Conservation (phyloP, 1,284 basidiomycete genomes). For the Fomitiporia mediterranea region DNA sequence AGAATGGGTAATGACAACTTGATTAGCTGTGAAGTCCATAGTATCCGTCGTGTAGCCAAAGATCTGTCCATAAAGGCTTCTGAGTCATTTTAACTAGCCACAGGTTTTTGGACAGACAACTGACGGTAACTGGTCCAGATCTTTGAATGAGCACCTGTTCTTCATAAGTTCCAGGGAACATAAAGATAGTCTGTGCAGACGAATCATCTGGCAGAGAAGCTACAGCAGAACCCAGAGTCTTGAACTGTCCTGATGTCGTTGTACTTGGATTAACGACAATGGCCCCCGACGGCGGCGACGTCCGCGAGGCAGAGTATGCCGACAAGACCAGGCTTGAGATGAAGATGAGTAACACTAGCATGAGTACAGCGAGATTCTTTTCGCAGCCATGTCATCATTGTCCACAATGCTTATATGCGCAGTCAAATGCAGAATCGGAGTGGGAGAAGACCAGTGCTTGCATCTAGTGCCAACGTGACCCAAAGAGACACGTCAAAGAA, state of each 20-base stretch:
- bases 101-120: conserved; percentile 7
- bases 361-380: not conserved
- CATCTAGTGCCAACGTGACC: not conserved
- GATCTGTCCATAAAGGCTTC: conserved; percentile 32
- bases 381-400: not conserved
- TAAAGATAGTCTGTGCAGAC: conserved; percentile 43
- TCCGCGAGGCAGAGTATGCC: conserved; percentile 25
- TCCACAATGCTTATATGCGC: not conserved
- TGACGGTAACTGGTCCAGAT: conserved; percentile 38
- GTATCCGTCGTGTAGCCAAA: conserved; percentile 41
- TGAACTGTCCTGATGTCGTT: conserved; percentile 40
- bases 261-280: conserved; percentile 41
- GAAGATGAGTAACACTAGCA: not conserved
- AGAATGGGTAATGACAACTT: conserved; percentile 28
- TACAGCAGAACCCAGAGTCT: conserved; percentile 38
- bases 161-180: conserved; percentile 50
- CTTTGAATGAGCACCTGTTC: conserved; percentile 51
- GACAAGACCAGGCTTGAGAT: not conserved
- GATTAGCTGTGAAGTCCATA: conserved; percentile 33
- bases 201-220: conserved; percentile 41
- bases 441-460: conserved; percentile 28
- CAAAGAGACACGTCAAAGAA: not conserved
- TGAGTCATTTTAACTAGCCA: not conserved
- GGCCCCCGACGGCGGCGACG: conserved; percentile 41
- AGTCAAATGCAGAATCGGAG: not conserved